phyloP scores from a whole-genome alignment of 495 filamentous ascomycete genomes.

The Lasiosphaeria hispida region DNA sequence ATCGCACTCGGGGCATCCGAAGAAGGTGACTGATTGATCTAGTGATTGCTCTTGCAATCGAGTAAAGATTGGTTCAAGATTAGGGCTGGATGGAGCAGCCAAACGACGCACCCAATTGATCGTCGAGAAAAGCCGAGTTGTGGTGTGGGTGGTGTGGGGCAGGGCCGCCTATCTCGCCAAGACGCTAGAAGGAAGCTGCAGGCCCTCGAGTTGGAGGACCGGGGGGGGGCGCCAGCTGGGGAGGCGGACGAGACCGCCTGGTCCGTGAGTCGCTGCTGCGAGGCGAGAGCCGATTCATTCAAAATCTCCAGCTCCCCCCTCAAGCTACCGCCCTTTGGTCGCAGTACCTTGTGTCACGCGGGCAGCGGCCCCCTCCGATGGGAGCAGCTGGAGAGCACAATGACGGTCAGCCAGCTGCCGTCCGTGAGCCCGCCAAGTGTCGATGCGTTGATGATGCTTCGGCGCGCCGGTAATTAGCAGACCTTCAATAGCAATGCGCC shows the following conservation, averaged over 20 bases:
- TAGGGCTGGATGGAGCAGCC: not conserved
- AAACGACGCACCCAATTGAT: too few relatives aligned
- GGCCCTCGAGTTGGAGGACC: too few relatives aligned
- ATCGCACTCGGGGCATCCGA: too few relatives aligned
- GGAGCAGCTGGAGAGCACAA: too few relatives aligned
- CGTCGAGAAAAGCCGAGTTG: not conserved
- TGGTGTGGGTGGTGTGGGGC: not conserved
- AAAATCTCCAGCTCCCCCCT: constrained; percentile 3
- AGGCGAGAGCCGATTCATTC: constrained; percentile 8
- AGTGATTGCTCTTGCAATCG: constrained; percentile 1
- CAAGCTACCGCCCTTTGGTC: not conserved
- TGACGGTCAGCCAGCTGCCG: too few relatives aligned
- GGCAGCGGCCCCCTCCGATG: constrained; percentile 9
- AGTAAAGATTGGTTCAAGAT: not conserved
- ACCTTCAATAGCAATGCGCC: too few relatives aligned
- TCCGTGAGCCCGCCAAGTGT: too few relatives aligned
- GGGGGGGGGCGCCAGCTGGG: not conserved
- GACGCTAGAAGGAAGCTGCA: constrained; percentile 6
- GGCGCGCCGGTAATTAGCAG: too few relatives aligned
- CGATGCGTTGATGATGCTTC: too few relatives aligned
- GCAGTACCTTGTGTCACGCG: not conserved
- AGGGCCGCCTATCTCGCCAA: constrained; percentile 12
- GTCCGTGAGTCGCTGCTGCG: not conserved
- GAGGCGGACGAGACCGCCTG: not conserved
- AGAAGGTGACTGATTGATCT: too few relatives aligned